Evolutionary conservation across 495 filamentous ascomycete species (phyloP), one percentile per base, ranked within the genome.

Genomic region (Xanthoparmelia taractica): DNA sequence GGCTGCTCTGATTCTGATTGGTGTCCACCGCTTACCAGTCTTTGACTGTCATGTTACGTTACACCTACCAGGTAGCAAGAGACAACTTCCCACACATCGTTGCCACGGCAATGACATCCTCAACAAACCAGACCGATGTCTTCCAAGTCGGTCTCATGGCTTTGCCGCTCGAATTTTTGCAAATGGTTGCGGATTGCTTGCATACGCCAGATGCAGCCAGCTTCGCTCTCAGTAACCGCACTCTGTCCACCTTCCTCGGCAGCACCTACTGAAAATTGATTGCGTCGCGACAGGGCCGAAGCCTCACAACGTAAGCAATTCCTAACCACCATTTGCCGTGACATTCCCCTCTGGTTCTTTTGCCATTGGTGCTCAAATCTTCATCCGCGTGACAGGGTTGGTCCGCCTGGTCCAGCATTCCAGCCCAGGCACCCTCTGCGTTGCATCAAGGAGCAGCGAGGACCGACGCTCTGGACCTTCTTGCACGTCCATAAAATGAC

Each of bases 81-180:
- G n/a, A n/a, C n/a, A n/a, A n/a, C n/a, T n/a, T n/a, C n/a, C n/a
- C n/a, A n/a, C n/a, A n/a, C n/a, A n/a, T n/a, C n/a, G n/a, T n/a
- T n/a, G n/a, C n/a, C n/a, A n/a, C n/a, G n/a, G n/a, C n/a, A n/a
- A n/a, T n/a, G n/a, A n/a, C n/a, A n/a, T n/a, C n/a, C n/a, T n/a
- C n/a, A n/a, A n/a, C n/a, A n/a, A 58, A 58, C n/a, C 20, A 58
- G 33, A 5, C 37, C 57, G 57, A 59, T 37, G 3, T 37, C 25
- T n/a, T 3, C 43, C 8, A n/a, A 37, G 43, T 2, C 57, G 8
- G 57, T 18, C 57, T 59, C 43, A 37, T 11, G 27, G 15, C 37
- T 7, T 37, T 59, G 15, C 57, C 57, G 43, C 43, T 23, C 25
- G 57, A 59, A 37, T 37, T 59, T 59, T 23, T 59, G 43, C 57